Evolutionary conservation across 768 basidiomycete genomes (phyloP).

Genomic region (Lactarius deliciosus): DNA sequence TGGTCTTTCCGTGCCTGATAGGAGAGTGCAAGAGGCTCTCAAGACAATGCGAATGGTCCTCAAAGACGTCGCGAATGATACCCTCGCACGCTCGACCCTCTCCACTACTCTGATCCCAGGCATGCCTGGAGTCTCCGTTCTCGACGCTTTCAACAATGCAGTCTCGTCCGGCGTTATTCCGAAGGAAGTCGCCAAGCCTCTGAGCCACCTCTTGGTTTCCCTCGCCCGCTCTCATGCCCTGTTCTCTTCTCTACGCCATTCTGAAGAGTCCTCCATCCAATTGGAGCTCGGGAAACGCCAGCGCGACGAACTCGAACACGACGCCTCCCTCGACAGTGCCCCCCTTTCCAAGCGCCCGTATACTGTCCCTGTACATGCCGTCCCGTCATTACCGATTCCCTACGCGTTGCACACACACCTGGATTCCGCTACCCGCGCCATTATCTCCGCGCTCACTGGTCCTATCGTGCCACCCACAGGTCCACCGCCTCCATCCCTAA

Average conservation of each 20-base stretch:
- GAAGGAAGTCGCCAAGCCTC: slow-evolving; percentile 51
- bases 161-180: slow-evolving; percentile 49
- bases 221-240: slow-evolving; percentile 65
- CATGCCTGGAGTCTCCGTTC: slow-evolving; percentile 47
- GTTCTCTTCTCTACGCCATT: slow-evolving; percentile 64
- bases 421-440: slow-evolving; percentile 56
- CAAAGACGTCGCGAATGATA: slow-evolving; percentile 53
- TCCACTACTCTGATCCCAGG: slow-evolving; percentile 51
- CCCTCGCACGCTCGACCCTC: slow-evolving; percentile 55
- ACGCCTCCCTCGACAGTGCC: slow-evolving; percentile 38
- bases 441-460: slow-evolving; percentile 48
- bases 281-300: slow-evolving; percentile 77
- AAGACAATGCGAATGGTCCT: slow-evolving; percentile 65
- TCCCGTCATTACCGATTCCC: slow-evolving; percentile 34
- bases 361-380: slow-evolving; percentile 28
- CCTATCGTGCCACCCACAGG: slow-evolving; percentile 15
- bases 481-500: slow-evolving; percentile 53
- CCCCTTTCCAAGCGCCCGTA: slow-evolving; percentile 30
- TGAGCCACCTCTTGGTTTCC: slow-evolving; percentile 62
- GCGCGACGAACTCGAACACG: slow-evolving; percentile 45
- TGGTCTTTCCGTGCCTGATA: slow-evolving; percentile 25
- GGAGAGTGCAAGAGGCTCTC: slow-evolving; percentile 59
- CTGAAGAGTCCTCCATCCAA: slow-evolving; percentile 59
- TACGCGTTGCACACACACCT: slow-evolving; percentile 52
- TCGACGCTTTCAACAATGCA: slow-evolving; percentile 54